phyloP scores from a whole-genome alignment of 805 yeast genomes.

The Candida qinlingensis region DNA sequence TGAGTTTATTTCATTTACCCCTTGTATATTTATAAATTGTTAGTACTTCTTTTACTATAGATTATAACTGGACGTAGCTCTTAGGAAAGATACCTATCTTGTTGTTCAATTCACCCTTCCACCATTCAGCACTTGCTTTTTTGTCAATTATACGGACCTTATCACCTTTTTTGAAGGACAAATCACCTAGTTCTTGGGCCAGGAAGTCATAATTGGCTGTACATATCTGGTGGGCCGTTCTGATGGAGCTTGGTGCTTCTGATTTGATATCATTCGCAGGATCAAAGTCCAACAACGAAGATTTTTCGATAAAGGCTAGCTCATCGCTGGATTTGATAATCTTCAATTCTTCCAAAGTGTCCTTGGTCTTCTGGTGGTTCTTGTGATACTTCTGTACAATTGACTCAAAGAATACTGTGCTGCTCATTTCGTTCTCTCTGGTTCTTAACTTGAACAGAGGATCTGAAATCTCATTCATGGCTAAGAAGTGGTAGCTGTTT shows the following conservation, averaged over 20 bases:
- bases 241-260: constrained; percentile 8
- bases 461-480: constrained; percentile 9
- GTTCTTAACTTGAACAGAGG: constrained; percentile 10
- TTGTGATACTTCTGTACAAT: constrained; percentile 7
- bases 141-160: constrained; percentile 32
- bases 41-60: neutral
- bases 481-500: constrained; percentile 29
- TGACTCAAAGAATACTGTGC: constrained; percentile 2
- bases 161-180: constrained; percentile 40
- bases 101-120: constrained; percentile 21
- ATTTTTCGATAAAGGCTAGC: neutral
- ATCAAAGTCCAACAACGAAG: too few species aligned
- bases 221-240: constrained; percentile 23
- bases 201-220: constrained; percentile 36
- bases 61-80: constrained; percentile 14
- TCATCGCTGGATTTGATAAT: constrained; percentile 11
- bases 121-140: constrained; percentile 17
- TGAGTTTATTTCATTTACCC: too few species aligned
- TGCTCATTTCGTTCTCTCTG: constrained; percentile 4
- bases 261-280: neutral
- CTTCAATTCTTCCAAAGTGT: constrained; percentile 1
- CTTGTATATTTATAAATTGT: neutral
- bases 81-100: constrained; percentile 19
- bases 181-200: constrained; percentile 36
- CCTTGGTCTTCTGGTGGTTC: neutral